phyloP scores from a whole-genome alignment of 345 rosid species.

The Eucalyptus pauciflora region DNA sequence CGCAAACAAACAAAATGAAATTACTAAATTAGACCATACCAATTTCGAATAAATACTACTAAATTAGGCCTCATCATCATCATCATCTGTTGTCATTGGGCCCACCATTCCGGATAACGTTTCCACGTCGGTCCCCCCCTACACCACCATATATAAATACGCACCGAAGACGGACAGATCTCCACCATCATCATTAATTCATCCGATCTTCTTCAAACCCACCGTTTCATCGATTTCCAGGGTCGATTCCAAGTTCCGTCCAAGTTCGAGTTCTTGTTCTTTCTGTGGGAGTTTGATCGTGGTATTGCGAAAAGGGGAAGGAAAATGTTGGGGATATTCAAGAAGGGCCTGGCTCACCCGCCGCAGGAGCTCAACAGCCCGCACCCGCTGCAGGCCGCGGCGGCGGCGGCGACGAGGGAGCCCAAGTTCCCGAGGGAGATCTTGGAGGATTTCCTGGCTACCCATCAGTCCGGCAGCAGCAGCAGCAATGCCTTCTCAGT shows the following conservation, averaged over 20 bases:
- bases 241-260: background rate
- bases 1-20: background rate
- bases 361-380: conserved; percentile 64
- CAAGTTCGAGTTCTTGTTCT: background rate
- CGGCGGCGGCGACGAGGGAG: background rate
- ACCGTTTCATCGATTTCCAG: background rate
- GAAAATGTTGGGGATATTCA: conserved; percentile 62
- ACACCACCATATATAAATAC: background rate
- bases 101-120: background rate
- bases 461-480: background rate
- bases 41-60: conserved; percentile 1
- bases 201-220: background rate
- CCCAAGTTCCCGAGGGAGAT: conserved; percentile 34
- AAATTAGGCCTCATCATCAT: no score
- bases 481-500: conserved; percentile 16
- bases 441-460: conserved; percentile 16
- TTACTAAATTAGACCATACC: background rate
- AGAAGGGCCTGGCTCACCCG: conserved; percentile 37
- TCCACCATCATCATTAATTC: background rate
- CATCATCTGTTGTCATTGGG: no score
- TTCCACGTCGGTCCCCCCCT: background rate
- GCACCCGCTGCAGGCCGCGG: conserved; percentile 3
- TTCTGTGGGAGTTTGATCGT: background rate
- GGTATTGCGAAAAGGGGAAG: background rate
- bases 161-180: background rate